Conservation (phyloP, 2,329 filamentous ascomycete species). For the Cryphonectria parasitica region DNA sequence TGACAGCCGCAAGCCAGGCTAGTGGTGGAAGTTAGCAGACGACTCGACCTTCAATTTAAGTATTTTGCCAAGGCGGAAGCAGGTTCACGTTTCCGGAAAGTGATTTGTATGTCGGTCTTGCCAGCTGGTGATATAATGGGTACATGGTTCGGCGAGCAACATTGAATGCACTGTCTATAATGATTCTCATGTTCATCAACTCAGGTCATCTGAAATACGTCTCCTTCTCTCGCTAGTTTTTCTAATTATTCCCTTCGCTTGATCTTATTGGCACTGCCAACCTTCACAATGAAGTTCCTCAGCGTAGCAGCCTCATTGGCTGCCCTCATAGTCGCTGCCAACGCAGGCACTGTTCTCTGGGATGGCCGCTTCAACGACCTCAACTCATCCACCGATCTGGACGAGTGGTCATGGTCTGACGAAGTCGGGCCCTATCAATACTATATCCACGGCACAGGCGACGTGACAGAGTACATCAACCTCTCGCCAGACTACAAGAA, state of each 20-base stretch:
- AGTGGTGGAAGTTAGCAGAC: conserved; percentile 7
- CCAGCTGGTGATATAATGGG: conserved; percentile 15
- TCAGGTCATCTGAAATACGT: neutral
- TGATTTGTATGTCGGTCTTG: neutral
- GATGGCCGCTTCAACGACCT: conserved; percentile 69
- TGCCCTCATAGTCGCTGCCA: conserved; percentile 36
- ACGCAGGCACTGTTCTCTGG: conserved; percentile 52
- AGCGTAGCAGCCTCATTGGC: conserved; percentile 15
- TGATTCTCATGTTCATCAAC: neutral
- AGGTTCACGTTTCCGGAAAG: conserved; percentile 6
- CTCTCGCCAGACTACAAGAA: conserved; percentile 66
- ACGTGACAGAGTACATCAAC: conserved; percentile 63
- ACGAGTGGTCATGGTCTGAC: conserved; percentile 69
- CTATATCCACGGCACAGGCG: conserved; percentile 70
- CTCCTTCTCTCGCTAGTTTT: neutral
- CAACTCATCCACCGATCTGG: conserved; percentile 55
- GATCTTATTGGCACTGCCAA: neutral
- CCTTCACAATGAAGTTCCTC: conserved; percentile 15
- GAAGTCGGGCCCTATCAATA: conserved; percentile 74
- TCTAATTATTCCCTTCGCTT: neutral
- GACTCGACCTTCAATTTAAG: conserved; percentile 5
- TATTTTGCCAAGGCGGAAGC: conserved; percentile 14
- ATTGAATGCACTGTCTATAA: neutral
- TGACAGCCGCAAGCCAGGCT: neutral
- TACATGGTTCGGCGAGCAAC: neutral